phyloP scores from a whole-genome alignment of 106 monocot species.

The Acorus calamus region DNA sequence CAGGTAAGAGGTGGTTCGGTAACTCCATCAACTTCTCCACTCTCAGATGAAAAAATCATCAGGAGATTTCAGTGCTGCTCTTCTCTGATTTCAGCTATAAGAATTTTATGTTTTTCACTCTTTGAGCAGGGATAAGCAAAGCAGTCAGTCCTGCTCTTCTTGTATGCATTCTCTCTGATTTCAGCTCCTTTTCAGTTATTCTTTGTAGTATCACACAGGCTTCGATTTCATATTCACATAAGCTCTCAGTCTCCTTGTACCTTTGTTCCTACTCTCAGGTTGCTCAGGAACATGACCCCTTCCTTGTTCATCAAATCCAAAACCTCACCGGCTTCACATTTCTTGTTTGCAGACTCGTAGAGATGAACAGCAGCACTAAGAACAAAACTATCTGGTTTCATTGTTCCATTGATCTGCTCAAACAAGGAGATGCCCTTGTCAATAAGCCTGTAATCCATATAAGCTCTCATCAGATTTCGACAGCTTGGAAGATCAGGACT shows the following conservation, averaged over 20 bases:
- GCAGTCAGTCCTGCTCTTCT: too few species aligned
- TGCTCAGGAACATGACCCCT: slow-evolving; percentile 56
- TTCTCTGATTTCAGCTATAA: too few species aligned
- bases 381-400: slow-evolving; percentile 77
- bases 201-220: neutral
- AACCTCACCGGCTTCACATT: slow-evolving; percentile 36
- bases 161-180: neutral
- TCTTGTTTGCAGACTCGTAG: slow-evolving; percentile 42
- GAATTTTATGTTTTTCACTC: too few species aligned
- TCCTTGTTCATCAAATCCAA: slow-evolving; percentile 38
- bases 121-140: too few species aligned
- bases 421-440: slow-evolving; percentile 65
- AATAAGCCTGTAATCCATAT: slow-evolving; percentile 55
- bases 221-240: neutral
- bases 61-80: too few species aligned
- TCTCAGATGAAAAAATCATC: too few species aligned
- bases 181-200: neutral
- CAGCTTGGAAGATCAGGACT: slow-evolving; percentile 68
- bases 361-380: slow-evolving; percentile 82
- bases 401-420: slow-evolving; percentile 23
- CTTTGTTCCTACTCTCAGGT: slow-evolving; percentile 64
- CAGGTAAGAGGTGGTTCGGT: too few species aligned
- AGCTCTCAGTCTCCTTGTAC: slow-evolving; percentile 1
- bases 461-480: slow-evolving; percentile 66
- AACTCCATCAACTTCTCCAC: too few species aligned